Conservation (phyloP, 2,329 filamentous ascomycete species). For the Nemania sp. region DNA sequence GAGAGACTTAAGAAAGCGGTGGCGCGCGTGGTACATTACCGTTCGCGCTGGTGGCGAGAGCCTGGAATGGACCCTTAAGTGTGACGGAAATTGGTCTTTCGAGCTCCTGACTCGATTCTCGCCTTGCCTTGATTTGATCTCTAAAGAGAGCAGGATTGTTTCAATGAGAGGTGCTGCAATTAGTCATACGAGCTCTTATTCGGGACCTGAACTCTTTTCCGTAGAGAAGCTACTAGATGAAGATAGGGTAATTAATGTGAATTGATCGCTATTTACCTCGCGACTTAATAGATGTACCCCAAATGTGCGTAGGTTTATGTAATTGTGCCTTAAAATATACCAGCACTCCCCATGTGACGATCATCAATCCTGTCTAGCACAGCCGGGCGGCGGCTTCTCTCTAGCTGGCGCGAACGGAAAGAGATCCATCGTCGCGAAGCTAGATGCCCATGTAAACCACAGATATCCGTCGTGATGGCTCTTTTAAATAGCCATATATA, state of each 20-base stretch:
- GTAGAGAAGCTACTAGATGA: no score
- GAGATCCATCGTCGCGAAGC: neutral
- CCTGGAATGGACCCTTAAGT: conserved; percentile 35
- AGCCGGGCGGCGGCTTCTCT: neutral
- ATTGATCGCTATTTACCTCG: neutral
- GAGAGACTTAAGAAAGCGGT: conserved; percentile 32
- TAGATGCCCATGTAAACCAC: no score
- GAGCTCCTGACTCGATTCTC: no score
- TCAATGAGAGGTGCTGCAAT: neutral
- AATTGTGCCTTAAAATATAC: neutral
- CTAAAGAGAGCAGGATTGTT: neutral
- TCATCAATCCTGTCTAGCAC: no score
- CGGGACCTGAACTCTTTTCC: neutral
- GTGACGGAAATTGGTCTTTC: no score
- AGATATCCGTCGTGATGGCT: no score
- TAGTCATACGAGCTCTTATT: neutral
- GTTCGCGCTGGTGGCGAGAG: conserved; percentile 47
- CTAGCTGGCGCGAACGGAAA: neutral
- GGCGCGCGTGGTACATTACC: conserved; percentile 37
- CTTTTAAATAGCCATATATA: neutral
- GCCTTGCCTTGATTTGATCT: neutral
- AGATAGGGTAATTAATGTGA: no score
- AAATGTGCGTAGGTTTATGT: neutral
- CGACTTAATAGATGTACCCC: neutral
- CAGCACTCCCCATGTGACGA: neutral